These are phyloP conservation scores for Daedaleopsis sinensis DNA, from an alignment of 768 basidiomycete genomes.

Conservation along the genomic window DNA sequence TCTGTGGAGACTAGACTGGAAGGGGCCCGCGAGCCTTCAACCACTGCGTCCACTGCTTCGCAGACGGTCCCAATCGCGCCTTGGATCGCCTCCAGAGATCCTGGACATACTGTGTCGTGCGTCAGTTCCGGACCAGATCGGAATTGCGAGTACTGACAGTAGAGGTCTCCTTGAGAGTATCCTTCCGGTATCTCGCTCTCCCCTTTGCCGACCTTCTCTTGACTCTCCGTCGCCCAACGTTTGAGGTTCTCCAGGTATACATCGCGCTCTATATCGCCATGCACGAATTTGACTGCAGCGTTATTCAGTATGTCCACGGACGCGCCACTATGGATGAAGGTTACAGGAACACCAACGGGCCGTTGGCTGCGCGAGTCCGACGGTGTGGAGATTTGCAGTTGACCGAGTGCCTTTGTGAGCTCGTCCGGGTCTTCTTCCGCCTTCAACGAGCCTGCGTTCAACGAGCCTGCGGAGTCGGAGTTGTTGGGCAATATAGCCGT, in stretches of 20 bases:
- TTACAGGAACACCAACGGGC: conserved; percentile 34
- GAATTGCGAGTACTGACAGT: conserved; percentile 54
- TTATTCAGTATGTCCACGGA: conserved; percentile 57
- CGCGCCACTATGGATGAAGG: conserved; percentile 56
- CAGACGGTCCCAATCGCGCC: conserved; percentile 84
- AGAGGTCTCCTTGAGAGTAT: conserved; percentile 79
- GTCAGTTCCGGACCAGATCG: not conserved
- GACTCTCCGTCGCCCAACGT: conserved; percentile 61
- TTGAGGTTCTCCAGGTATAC: conserved; percentile 66
- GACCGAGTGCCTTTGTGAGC: conserved; percentile 47
- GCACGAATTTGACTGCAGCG: conserved; percentile 72
- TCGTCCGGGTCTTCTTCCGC: conserved; percentile 35
- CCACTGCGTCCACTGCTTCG: conserved; percentile 80
- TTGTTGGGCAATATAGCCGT: not conserved
- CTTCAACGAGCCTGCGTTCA: not conserved
- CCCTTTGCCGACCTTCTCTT: conserved; percentile 59
- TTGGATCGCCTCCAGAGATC: conserved; percentile 75
- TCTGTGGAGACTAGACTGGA: not conserved
- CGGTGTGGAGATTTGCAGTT: conserved; percentile 22
- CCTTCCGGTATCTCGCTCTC: conserved; percentile 77
- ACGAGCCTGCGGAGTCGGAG: not conserved
- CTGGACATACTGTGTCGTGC: conserved; percentile 66
- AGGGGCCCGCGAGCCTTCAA: conserved; percentile 23
- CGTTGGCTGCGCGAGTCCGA: conserved; percentile 1
- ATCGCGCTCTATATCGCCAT: conserved; percentile 69